phyloP scores from a whole-genome alignment of 768 basidiomycete genomes.

The Leccinellum luteum region DNA sequence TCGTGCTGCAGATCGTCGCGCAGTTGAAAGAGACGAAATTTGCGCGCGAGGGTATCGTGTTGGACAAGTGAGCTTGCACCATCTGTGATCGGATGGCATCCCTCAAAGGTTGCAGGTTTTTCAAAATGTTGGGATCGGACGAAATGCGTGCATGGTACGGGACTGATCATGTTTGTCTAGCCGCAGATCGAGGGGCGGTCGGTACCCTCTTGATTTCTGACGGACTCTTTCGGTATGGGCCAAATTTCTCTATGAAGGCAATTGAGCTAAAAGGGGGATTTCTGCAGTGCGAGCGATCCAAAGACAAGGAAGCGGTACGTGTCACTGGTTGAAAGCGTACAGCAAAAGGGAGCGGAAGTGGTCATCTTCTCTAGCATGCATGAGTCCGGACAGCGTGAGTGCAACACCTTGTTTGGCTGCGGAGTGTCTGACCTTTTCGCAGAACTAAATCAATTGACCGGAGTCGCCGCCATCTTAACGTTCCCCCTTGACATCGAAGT shows the following conservation, averaged over 20 bases:
- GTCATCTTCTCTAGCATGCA: slow-evolving; percentile 99
- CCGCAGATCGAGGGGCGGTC: slow-evolving; percentile 90
- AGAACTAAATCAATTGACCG: slow-evolving; percentile 97
- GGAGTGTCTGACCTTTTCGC: slow-evolving; percentile 8
- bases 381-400: slow-evolving; percentile 94
- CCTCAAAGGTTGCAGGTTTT: slow-evolving; percentile 60
- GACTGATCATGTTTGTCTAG: slow-evolving; percentile 88
- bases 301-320: slow-evolving; percentile 80
- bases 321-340: slow-evolving; percentile 81
- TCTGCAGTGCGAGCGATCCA: slow-evolving; percentile 73
- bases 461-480: slow-evolving; percentile 92
- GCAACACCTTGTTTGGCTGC: neutral
- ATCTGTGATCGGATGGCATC: neutral
- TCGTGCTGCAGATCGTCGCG: slow-evolving; percentile 50
- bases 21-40: slow-evolving; percentile 95
- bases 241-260: neutral
- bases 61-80: slow-evolving; percentile 65
- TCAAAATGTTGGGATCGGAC: slow-evolving; percentile 94
- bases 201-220: slow-evolving; percentile 95
- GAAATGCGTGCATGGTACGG: slow-evolving; percentile 99
- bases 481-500: slow-evolving; percentile 96
- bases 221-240: slow-evolving; percentile 78
- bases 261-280: neutral
- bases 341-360: slow-evolving; percentile 86
- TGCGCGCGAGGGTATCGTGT: slow-evolving; percentile 85